Percentiles rank a stretch among this genome's conserved stretches.
These are phyloP conservation scores for Sarcomyxa edulis DNA, from an alignment of 768 basidiomycete genomes.

Conservation along the genomic window DNA sequence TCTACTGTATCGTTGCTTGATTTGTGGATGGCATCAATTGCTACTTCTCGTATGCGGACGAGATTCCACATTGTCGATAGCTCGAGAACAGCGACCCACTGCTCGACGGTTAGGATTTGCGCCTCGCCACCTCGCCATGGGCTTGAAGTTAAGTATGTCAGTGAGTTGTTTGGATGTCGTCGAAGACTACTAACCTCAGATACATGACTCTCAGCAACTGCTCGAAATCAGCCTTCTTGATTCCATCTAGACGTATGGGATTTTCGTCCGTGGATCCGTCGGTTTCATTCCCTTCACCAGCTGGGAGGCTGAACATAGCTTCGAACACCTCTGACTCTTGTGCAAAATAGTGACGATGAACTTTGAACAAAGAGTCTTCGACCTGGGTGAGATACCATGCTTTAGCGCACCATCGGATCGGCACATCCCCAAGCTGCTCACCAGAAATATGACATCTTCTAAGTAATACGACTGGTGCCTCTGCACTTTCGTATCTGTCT, in stretches of 20 bases:
- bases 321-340: neutral
- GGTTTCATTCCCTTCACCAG: neutral
- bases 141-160: constrained; percentile 2
- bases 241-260: constrained; percentile 3
- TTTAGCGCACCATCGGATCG: too few relatives aligned
- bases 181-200: constrained; percentile 18
- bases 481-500: too few relatives aligned
- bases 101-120: constrained; percentile 7
- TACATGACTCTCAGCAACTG: constrained; percentile 13
- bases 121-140: neutral
- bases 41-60: too few relatives aligned
- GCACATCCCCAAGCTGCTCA: too few relatives aligned
- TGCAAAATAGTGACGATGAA: constrained; percentile 9
- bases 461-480: too few relatives aligned
- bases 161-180: neutral
- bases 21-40: too few relatives aligned
- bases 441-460: too few relatives aligned
- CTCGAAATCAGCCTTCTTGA: constrained; percentile 2
- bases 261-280: constrained; percentile 6
- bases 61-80: constrained; percentile 32
- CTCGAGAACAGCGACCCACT: constrained; percentile 28
- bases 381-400: too few relatives aligned
- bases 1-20: too few relatives aligned
- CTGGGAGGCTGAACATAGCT: constrained; percentile 1
- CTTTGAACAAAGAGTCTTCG: constrained; percentile 12